phyloP scores from a whole-genome alignment of 139 green algal genomes.

The Picochlorum sp. region DNA sequence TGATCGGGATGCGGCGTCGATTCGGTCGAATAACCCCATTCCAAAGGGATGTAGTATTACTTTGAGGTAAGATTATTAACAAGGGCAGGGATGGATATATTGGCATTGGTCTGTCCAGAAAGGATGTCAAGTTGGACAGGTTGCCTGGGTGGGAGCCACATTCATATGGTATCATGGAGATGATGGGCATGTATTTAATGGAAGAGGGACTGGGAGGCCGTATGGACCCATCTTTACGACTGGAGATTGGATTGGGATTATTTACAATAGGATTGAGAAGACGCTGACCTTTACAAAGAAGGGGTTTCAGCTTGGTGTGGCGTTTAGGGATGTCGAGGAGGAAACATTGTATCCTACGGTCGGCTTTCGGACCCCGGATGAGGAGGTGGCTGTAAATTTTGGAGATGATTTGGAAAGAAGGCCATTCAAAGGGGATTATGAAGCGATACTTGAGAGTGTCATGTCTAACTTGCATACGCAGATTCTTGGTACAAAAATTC shows the following conservation, averaged over 20 bases:
- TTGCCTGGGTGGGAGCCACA: conserved; percentile 77
- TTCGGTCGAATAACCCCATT: conserved; percentile 57
- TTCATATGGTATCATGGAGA: conserved; percentile 77
- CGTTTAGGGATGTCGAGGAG: conserved; percentile 53
- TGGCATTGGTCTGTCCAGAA: conserved; percentile 57
- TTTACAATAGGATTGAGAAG: conserved; percentile 40
- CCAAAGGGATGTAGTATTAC: conserved; percentile 61
- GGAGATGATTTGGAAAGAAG: conserved; percentile 24
- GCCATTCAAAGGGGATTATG: conserved; percentile 34
- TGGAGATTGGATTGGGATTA: conserved; percentile 48
- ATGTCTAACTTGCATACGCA: conserved; percentile 17
- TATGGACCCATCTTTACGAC: conserved; percentile 50
- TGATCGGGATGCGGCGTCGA: conserved; percentile 61
- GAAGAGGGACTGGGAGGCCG: conserved; percentile 32
- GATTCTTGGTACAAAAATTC: conserved; percentile 13
- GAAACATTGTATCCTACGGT: conserved; percentile 62
- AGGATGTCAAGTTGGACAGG: conserved; percentile 49
- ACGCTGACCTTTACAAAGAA: conserved; percentile 59
- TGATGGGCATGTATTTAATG: conserved; percentile 60
- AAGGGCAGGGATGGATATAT: conserved; percentile 59
- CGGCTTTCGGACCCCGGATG: conserved; percentile 57
- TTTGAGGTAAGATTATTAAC: conserved; percentile 65
- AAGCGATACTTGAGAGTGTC: conserved; percentile 14
- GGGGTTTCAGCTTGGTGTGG: conserved; percentile 51
- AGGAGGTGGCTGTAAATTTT: conserved; percentile 60